Evolutionary conservation across 2,329 filamentous ascomycete species (phyloP).

Genomic region (Monosporascus sp.): DNA sequence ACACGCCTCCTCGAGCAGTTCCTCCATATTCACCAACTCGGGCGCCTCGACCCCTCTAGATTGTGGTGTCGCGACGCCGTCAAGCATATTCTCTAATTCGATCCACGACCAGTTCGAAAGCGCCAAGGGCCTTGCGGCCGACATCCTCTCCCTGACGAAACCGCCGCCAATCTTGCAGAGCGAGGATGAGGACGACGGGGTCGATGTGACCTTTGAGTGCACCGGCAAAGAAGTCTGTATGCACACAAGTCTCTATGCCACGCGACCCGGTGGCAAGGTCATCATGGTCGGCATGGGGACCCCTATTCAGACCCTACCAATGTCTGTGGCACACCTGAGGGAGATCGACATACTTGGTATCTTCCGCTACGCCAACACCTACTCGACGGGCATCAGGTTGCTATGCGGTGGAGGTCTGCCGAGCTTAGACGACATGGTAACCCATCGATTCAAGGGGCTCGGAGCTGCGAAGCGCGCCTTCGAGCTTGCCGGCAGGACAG

Average conservation of each 20-base stretch:
- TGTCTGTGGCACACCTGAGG: conserved; percentile 65
- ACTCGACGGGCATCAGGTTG: conserved; percentile 62
- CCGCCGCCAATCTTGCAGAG: conserved; percentile 24
- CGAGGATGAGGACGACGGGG: conserved; percentile 56
- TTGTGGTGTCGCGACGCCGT: conserved; percentile 36
- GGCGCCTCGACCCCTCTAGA: conserved; percentile 43
- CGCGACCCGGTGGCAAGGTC: conserved; percentile 63
- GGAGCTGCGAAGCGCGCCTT: conserved; percentile 59
- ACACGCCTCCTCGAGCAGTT: conserved; percentile 37
- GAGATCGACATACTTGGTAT: conserved; percentile 74
- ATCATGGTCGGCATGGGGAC: conserved; percentile 78
- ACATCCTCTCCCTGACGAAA: conserved; percentile 40
- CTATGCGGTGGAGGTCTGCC: conserved; percentile 49
- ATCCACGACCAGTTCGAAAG: conserved; percentile 42
- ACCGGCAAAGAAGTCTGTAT: conserved; percentile 71
- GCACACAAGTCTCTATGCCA: conserved; percentile 69
- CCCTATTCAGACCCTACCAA: conserved; percentile 67
- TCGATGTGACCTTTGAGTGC: conserved; percentile 70
- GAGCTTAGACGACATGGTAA: conserved; percentile 65
- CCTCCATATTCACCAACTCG: conserved; percentile 35
- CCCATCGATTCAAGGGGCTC: conserved; percentile 63
- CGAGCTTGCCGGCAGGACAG: conserved; percentile 62
- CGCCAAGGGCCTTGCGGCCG: conserved; percentile 43
- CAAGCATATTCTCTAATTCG: conserved; percentile 39
- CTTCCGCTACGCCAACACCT: conserved; percentile 73